Conservation (phyloP, 257 asterid genomes). For the Galeopsis tetrahit region DNA sequence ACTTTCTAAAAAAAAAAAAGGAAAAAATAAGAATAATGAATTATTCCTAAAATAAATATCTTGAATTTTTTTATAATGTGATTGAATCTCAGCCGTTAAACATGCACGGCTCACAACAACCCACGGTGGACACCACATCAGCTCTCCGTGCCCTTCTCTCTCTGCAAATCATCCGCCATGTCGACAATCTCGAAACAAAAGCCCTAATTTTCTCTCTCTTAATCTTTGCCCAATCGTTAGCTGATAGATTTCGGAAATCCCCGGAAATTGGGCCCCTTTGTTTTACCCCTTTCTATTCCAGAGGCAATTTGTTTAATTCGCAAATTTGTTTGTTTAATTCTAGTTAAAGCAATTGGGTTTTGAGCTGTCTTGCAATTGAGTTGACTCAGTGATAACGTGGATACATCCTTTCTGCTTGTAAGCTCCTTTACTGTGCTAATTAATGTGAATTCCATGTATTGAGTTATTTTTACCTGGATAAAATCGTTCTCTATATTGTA, state of each 20-base stretch:
- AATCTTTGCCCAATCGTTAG: conserved; percentile 7
- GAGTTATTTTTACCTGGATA: background rate
- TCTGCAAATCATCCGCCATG: conserved; percentile 45
- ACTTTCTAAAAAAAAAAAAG: too few species aligned
- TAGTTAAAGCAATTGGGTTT: conserved; percentile 29
- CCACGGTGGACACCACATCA: conserved; percentile 56
- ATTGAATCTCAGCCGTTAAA: conserved; percentile 56
- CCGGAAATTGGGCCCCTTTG: conserved; percentile 10
- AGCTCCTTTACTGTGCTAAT: background rate
- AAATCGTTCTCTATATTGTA: background rate
- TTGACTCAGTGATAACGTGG: conserved; percentile 32
- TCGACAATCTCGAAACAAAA: conserved; percentile 45
- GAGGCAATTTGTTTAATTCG: conserved; percentile 4
- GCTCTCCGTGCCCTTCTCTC: conserved; percentile 30
- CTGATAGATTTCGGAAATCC: conserved; percentile 24
- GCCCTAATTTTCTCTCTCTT: conserved; percentile 42
- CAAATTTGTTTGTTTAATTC: background rate
- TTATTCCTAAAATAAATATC: too few species aligned
- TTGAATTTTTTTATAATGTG: conserved; percentile 4
- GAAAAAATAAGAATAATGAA: too few species aligned
- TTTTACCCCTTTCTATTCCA: background rate
- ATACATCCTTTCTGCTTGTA: conserved; percentile 1
- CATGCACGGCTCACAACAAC: conserved; percentile 38
- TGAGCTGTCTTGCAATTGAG: conserved; percentile 34
- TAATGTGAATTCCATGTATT: conserved; percentile 27